phyloP scores from a whole-genome alignment of 257 asterid species.

The Solanum microdontum region DNA sequence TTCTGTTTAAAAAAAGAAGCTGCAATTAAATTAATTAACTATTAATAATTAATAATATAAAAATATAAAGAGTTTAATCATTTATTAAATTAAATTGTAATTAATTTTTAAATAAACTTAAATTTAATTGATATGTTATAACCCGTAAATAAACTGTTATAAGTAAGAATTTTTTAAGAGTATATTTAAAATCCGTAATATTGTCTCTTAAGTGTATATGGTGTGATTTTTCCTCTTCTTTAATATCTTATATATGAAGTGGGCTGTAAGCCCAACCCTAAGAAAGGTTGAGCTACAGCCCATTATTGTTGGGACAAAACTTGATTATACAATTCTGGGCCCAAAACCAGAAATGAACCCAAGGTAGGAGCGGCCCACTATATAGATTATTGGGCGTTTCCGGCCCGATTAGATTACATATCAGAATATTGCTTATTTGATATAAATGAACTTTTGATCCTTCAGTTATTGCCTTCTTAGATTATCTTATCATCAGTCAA shows the following conservation, averaged over 20 bases:
- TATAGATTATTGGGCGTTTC: not conserved
- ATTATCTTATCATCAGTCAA: not conserved
- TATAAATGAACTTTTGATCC: not conserved
- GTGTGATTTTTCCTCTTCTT: too few relatives aligned
- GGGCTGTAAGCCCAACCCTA: not conserved
- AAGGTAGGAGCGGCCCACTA: not conserved
- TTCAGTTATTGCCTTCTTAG: not conserved
- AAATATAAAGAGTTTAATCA: too few relatives aligned
- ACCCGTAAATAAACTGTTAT: too few relatives aligned
- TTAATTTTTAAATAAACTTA: too few relatives aligned
- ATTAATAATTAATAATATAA: too few relatives aligned
- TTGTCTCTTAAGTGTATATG: too few relatives aligned
- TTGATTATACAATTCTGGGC: not conserved
- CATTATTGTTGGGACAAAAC: not conserved
- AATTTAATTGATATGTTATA: too few relatives aligned
- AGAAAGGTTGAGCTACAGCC: not conserved
- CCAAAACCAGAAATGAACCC: not conserved
- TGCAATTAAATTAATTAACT: too few relatives aligned
- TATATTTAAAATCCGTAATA: too few relatives aligned
- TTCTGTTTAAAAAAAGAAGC: too few relatives aligned
- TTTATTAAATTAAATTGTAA: too few relatives aligned
- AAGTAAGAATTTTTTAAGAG: too few relatives aligned
- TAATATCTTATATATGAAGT: not conserved
- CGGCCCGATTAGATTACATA: not conserved
- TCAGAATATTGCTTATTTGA: not conserved